phyloP scores from a whole-genome alignment of 2,329 filamentous ascomycete species.

The Chrysosporium keratinophilum region DNA sequence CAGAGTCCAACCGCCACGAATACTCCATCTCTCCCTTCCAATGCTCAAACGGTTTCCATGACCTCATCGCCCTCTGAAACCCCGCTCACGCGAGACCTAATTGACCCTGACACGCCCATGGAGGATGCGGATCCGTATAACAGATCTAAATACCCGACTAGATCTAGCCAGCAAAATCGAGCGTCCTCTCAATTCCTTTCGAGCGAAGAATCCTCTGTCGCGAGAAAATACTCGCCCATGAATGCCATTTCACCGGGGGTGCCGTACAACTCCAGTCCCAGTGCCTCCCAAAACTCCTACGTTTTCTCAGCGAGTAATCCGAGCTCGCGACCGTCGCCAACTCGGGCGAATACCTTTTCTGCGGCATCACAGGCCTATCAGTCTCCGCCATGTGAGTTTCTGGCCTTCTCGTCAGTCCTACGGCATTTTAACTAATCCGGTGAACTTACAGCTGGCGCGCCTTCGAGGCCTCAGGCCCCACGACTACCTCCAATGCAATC shows the following conservation, averaged over 20 bases:
- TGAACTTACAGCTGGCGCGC: conserved; percentile 14
- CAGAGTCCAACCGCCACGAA: conserved; percentile 36
- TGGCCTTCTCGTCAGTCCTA: background rate
- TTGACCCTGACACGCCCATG: conserved; percentile 71
- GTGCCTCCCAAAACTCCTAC: conserved; percentile 42
- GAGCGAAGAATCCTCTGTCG: conserved; percentile 68
- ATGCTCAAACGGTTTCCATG: conserved; percentile 42
- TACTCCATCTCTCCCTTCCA: conserved; percentile 25
- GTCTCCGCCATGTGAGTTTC: conserved; percentile 45
- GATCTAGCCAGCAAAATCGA: conserved; percentile 63
- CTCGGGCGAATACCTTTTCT: conserved; percentile 50
- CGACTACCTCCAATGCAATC: conserved; percentile 65
- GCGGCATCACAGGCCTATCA: conserved; percentile 50
- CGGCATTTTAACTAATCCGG: background rate
- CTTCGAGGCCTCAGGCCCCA: conserved; percentile 43
- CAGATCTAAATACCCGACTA: conserved; percentile 74
- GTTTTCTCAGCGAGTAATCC: conserved; percentile 42
- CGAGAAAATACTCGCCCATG: conserved; percentile 94
- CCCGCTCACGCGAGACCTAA: conserved; percentile 54
- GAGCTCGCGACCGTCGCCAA: conserved; percentile 65
- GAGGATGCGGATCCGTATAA: conserved; percentile 81
- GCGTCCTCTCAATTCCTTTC: conserved; percentile 62
- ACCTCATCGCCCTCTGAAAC: conserved; percentile 49
- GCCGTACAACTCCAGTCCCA: conserved; percentile 60
- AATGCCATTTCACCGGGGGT: conserved; percentile 72